Evolutionary conservation across 2,329 filamentous ascomycete species (phyloP), one percentile per base, ranked within the genome.

Genomic region (Colletotrichum coccodes): DNA sequence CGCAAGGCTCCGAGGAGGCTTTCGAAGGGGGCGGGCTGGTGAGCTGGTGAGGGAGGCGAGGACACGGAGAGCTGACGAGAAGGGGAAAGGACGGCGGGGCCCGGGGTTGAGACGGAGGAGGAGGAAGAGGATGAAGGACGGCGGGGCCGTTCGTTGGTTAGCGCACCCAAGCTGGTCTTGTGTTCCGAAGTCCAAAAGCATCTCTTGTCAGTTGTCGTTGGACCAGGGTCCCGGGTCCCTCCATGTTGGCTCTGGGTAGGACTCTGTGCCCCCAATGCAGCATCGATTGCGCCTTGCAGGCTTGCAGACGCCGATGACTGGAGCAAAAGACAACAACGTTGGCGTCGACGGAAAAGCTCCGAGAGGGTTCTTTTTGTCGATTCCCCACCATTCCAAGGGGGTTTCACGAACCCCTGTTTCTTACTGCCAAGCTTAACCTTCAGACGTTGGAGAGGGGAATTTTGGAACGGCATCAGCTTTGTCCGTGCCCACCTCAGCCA

Each of bases 401-500:
- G 66, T 69, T 69, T 69, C 66, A 69, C 66, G 61, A 66, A 36
- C 66, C 57, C 66, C 56, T 66, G 66, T 47, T 28, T 60, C 62
- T 66, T 60, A 69, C 61, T 50, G 66, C 66, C 66, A 66, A 69
- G 66, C 61, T 66, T 69, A 69, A 56, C 40, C 42, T 69, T 52
- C 61, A 60, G 61, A 69, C 66, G 56, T 32, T 34, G 61, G 36
- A 49, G 44, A 57, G 47, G 47, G 30, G 26, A 60, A 66, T 32
- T 34, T 32, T 65, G 47, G 32, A 60, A 60, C 66, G 61, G 65
- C 47, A 56, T 12, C 47, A 47, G 46, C 46, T 53, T n/a, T 23
- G 60, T 42, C 60, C 60, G 65, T 60, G 65, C 47, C 53, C 60
- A 68, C 65, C 38, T 50, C 28, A 49, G 61, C 56, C 54, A 54